Evolutionary conservation across 1,284 basidiomycete genomes (phyloP), one percentile per base, ranked within the genome.

Genomic region (Malassezia yamatoensis): DNA sequence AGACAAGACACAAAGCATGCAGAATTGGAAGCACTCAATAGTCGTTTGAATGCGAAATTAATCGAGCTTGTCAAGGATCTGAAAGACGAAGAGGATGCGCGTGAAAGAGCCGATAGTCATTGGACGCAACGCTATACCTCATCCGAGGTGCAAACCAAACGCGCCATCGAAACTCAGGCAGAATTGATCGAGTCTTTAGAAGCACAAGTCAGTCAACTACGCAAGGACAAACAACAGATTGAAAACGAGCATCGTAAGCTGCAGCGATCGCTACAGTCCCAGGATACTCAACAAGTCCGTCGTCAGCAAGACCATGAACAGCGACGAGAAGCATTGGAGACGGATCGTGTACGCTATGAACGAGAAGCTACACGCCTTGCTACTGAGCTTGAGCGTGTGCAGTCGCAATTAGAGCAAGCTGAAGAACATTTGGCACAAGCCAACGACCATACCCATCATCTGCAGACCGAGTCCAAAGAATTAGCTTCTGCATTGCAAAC

Each of bases 341-440:
- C 51, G 18, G 55, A 42, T 16, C 36, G 34, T n/a, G 46, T 40
- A 13, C 49, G 42, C 11, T 43, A 57, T 32, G 48, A 52, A 15
- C 54, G 49, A 49, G 49, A 57, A 21, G 32, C 34, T 20, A 29
- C 33, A 16, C 50, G 51, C 38, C 78, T 96, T 38, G 87, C 94
- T 74, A 81, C 96, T 24, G 91, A 96, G 76, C 81, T 90, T 4
- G 91, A 96, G 65, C 79, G 90, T 1, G 78, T 93, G 46, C 85
- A 86, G 71, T 82, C 90, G 33, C 93, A 96, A 72, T 72, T 94
- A 20, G 82, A 84, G 61, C 79, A 85, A 7, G 80, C 85, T 11
- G 88, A 89, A 57, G 80, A 78, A 20, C 79, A 80, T 59, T 76
- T 80, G 36, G 80, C 83, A 40, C 85, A 87, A 60, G 80, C 83